Percentiles rank a stretch among this genome's conserved stretches.
Conservation (phyloP, 1,284 basidiomycete species). For the Marasmius oreades region DNA sequence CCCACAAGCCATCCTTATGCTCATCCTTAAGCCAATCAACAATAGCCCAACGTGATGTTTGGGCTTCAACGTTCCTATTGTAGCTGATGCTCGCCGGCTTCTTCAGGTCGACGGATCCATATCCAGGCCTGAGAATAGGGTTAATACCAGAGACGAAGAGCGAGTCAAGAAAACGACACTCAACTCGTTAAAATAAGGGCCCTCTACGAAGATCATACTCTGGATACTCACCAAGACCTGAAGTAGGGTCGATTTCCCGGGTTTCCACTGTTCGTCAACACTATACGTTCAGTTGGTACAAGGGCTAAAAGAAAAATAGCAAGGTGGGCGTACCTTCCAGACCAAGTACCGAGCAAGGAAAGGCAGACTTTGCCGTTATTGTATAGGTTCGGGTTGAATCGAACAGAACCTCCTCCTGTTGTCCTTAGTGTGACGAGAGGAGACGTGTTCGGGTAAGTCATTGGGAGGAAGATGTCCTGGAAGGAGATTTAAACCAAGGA, state of each 20-base stretch:
- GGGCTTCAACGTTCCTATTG: conserved; percentile 37
- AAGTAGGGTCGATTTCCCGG: conserved; percentile 46
- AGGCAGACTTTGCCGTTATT: conserved; percentile 48
- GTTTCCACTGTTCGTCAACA: conserved; percentile 50
- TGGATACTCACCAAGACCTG: conserved; percentile 56
- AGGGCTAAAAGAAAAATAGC: background rate
- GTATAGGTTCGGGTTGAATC: conserved; percentile 58
- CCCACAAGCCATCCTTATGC: conserved; percentile 42
- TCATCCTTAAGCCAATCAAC: conserved; percentile 47
- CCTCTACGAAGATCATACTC: conserved; percentile 53
- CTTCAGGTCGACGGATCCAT: conserved; percentile 36
- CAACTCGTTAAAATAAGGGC: conserved; percentile 57
- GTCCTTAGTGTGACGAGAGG: conserved; percentile 48
- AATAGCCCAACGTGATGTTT: conserved; percentile 48
- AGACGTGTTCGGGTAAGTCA: conserved; percentile 43
- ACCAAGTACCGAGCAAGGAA: conserved; percentile 51
- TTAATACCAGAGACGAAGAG: conserved; percentile 4
- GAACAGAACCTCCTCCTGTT: conserved; percentile 45
- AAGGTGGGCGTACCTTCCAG: conserved; percentile 36
- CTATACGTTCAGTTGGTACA: conserved; percentile 21
- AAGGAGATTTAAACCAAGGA: background rate
- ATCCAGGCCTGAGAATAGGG: conserved; percentile 36
- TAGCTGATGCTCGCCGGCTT: conserved; percentile 36
- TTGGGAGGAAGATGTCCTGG: conserved; percentile 29
- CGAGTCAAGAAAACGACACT: conserved; percentile 21